Evolutionary conservation across 441 rosid genomes (phyloP), one percentile per base, ranked within the genome.

Genomic region (Euphorbia schlechtendalii): DNA sequence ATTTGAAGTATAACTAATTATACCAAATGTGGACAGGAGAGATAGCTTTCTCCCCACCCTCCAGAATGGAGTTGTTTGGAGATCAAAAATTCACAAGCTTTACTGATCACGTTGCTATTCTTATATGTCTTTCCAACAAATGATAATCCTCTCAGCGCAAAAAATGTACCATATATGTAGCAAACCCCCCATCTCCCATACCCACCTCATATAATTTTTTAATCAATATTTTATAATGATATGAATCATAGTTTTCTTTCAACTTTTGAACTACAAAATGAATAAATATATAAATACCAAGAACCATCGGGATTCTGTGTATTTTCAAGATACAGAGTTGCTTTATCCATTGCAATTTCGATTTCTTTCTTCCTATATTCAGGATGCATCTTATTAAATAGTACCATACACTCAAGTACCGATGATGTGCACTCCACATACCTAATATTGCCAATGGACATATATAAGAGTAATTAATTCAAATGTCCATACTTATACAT

Each of bases 21-120:
- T 13, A 83, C 88, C 74, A 76, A 75, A 13, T 78, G 64, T 10
- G 81, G 79, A 28, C 84, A 83, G 6, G 87, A 82, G 12, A 61
- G 76, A 30, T 81, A 82, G 67, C 94, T 87, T 60, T 83, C 94
- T 55, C 89, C 90, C 90, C 87, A 87, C 0, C 90, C 90, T 30
- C 94, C 87, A 51, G 74, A 58, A 1, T 70, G 67, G 21, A 55
- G 72, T 52, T 85, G 94, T 45, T 71, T 73, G 34, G 11, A 64
- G 20, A 87, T 83, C 21, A 87, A 82, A 69, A 87, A 85, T 8
- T 75, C 58, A 12, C 81, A 84, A 14, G 79, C 90, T 75, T 66
- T 78, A 14, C 79, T 82, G n/a, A 85, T 56, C 3, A 81, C 69
- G 11, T 59, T 32, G 62, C 77, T 76, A 51, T 81, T 83, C 21